These are phyloP conservation scores for Fusarium penzigii DNA, from an alignment of 2,329 filamentous ascomycete species.

Conservation along the genomic window DNA sequence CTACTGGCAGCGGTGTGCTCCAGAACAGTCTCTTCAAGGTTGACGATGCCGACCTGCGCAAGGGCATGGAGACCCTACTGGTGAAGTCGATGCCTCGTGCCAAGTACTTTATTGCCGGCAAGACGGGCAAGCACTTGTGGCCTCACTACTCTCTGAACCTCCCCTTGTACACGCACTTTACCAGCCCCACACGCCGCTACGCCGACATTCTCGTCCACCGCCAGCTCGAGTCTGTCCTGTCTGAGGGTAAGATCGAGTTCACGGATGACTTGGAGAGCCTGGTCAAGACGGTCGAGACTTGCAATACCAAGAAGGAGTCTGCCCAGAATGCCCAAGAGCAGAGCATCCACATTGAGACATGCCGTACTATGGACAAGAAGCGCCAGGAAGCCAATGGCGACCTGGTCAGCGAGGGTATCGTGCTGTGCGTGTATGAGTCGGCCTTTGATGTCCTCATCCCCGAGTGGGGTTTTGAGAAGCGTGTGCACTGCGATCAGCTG, in stretches of 20 bases:
- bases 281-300: slow-evolving; percentile 89
- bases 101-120: slow-evolving; percentile 89
- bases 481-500: slow-evolving; percentile 97
- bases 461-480: slow-evolving; percentile 98
- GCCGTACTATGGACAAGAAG: slow-evolving; percentile 92
- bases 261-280: slow-evolving; percentile 85
- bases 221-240: slow-evolving; percentile 85
- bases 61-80: slow-evolving; percentile 96
- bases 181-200: slow-evolving; percentile 90
- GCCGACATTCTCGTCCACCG: slow-evolving; percentile 94
- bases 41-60: slow-evolving; percentile 83
- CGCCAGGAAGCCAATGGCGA: slow-evolving; percentile 85
- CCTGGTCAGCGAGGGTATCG: slow-evolving; percentile 91
- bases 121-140: slow-evolving; percentile 74
- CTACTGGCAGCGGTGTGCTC: slow-evolving; percentile 82
- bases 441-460: slow-evolving; percentile 98
- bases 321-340: slow-evolving; percentile 97
- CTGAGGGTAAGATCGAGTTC: slow-evolving; percentile 80
- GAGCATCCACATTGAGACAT: slow-evolving; percentile 97
- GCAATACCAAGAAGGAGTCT: slow-evolving; percentile 99
- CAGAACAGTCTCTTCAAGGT: slow-evolving; percentile 96
- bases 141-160: slow-evolving; percentile 92
- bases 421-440: slow-evolving; percentile 96
- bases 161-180: slow-evolving; percentile 96
- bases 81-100: slow-evolving; percentile 95